These are phyloP conservation scores for Mrakiaceae sp. DNA, from an alignment of 1,284 basidiomycete genomes.

Conservation along the genomic window DNA sequence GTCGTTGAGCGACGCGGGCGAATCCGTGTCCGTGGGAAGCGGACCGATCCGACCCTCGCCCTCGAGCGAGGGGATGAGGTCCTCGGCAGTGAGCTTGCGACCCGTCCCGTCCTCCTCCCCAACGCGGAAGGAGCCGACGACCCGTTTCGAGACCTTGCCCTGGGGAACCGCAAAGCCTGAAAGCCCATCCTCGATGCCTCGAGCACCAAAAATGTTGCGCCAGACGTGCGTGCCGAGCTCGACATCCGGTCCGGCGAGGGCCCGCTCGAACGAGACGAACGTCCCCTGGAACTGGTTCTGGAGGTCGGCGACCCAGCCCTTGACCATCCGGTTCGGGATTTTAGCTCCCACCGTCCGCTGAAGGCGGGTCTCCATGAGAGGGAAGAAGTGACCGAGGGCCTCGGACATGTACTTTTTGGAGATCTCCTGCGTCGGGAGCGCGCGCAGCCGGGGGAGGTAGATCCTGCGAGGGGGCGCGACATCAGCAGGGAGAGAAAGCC, in stretches of 20 bases:
- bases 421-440: constrained; percentile 52
- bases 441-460: constrained; percentile 62
- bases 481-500: background rate
- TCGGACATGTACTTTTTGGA: constrained; percentile 47
- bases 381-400: constrained; percentile 89
- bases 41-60: constrained; percentile 18
- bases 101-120: constrained; percentile 9
- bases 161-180: constrained; percentile 12
- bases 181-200: constrained; percentile 41
- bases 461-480: background rate
- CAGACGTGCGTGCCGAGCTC: constrained; percentile 80
- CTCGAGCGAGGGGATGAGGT: constrained; percentile 16
- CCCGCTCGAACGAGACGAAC: constrained; percentile 69
- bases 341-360: constrained; percentile 58
- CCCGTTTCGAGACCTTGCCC: constrained; percentile 20
- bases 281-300: constrained; percentile 86
- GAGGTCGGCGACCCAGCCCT: constrained; percentile 77
- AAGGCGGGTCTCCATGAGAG: constrained; percentile 85
- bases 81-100: constrained; percentile 16
- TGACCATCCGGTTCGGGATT: constrained; percentile 68
- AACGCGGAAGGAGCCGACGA: constrained; percentile 5
- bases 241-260: constrained; percentile 56
- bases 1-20: constrained; percentile 35
- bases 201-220: constrained; percentile 78
- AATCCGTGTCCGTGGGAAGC: constrained; percentile 16